Percentiles rank a stretch among this genome's conserved stretches.
phyloP scores from a whole-genome alignment of 257 asterid species.

The Capsicum rhomboideum region DNA sequence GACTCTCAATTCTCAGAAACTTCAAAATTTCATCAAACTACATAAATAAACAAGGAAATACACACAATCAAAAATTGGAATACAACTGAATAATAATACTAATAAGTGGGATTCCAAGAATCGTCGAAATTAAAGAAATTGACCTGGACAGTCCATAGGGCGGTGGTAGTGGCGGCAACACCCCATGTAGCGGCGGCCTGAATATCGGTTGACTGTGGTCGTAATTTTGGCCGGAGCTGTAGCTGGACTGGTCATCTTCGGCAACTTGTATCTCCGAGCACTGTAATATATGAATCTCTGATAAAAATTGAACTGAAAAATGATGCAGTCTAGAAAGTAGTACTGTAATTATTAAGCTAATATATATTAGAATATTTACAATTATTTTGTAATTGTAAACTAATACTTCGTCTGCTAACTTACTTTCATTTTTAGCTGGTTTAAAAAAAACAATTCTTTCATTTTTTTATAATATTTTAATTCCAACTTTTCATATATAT shows the following conservation, averaged over 20 bases:
- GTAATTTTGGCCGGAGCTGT: slow-evolving; percentile 25
- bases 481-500: no score
- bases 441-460: no score
- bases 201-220: slow-evolving; percentile 37
- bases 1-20: not conserved
- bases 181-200: slow-evolving; percentile 80
- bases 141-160: slow-evolving; percentile 44
- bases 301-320: no score
- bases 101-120: not conserved
- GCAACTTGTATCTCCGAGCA: no score
- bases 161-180: slow-evolving; percentile 58
- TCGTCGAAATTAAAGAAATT: not conserved
- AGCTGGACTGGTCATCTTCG: slow-evolving; percentile 25
- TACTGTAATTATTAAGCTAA: no score
- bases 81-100: not conserved
- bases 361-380: no score
- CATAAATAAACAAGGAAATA: not conserved
- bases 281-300: no score
- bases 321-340: no score
- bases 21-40: not conserved
- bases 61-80: not conserved
- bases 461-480: no score
- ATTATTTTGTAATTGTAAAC: no score
- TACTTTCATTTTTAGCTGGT: no score
- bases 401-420: no score